Conservation (phyloP, 306 rosid species). For the Cicer chorassanicum region DNA sequence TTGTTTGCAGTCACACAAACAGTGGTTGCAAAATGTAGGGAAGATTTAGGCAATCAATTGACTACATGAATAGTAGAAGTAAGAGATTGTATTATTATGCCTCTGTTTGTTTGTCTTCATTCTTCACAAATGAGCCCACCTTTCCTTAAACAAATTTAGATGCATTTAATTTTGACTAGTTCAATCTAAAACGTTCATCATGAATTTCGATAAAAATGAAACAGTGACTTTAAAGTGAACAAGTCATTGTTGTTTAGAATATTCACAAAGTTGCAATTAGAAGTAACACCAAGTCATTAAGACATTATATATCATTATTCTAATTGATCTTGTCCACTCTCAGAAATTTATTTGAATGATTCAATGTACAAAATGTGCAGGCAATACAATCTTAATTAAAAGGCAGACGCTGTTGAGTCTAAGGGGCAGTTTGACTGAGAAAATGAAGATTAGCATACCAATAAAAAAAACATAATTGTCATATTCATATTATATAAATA, state of each 20-base stretch:
- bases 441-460: conserved; percentile 42
- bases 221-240: neutral
- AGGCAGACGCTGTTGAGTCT: neutral
- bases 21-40: neutral
- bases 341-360: conserved; percentile 24
- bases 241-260: neutral
- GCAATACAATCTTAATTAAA: conserved; percentile 1
- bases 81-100: neutral
- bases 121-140: conserved; percentile 3
- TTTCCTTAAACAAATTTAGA: neutral
- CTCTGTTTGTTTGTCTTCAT: neutral
- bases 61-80: neutral
- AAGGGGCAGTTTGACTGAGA: conserved; percentile 32
- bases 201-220: neutral
- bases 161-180: neutral
- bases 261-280: neutral
- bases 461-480: neutral
- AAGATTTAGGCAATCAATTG: neutral
- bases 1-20: neutral
- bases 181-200: neutral
- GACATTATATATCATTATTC: neutral
- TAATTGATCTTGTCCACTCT: conserved; percentile 4
- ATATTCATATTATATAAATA: neutral
- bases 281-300: neutral
- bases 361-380: conserved; percentile 10